Conservation (phyloP, 2,329 filamentous ascomycete genomes). For the Thelonectria rubi region DNA sequence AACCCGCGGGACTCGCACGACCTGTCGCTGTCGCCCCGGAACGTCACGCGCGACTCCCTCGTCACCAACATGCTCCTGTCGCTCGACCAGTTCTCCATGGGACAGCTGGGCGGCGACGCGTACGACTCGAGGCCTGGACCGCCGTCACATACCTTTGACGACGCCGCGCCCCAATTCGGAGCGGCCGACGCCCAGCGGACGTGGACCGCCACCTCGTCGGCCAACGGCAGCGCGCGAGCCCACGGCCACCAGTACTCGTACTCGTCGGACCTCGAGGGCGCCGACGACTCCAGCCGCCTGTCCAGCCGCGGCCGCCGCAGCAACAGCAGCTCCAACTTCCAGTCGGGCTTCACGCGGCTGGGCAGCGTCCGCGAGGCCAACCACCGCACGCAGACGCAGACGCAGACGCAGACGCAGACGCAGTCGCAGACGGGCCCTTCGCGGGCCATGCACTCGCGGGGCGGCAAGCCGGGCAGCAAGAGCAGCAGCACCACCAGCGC, state of each 20-base stretch:
- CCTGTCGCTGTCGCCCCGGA: conserved; percentile 78
- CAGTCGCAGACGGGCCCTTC: conserved; percentile 49
- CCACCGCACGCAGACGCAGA: conserved; percentile 37
- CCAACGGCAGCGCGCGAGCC: conserved; percentile 36
- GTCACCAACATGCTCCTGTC: conserved; percentile 96
- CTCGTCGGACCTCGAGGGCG: conserved; percentile 68
- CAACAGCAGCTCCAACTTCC: conserved; percentile 81
- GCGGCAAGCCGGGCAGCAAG: conserved; percentile 73
- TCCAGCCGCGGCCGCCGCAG: conserved; percentile 74
- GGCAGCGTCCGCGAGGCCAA: conserved; percentile 67
- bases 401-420: conserved; percentile 34
- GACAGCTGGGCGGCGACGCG: conserved; percentile 46
- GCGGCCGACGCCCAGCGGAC: conserved; percentile 48
- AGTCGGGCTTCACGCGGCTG: conserved; percentile 66
- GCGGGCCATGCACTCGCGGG: conserved; percentile 58
- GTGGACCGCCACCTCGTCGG: conserved; percentile 42
- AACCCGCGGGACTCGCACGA: conserved; percentile 78
- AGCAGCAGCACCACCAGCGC: conserved; percentile 74
- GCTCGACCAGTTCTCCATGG: conserved; percentile 81
- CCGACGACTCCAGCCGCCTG: conserved; percentile 62
- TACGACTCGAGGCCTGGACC: conserved; percentile 34
- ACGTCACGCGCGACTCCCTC: conserved; percentile 86
- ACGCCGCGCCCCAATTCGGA: conserved; percentile 38
- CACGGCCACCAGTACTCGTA: conserved; percentile 59
- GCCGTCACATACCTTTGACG: conserved; percentile 42